These are phyloP conservation scores for Niveomyces coronatus DNA, from an alignment of 2,329 filamentous ascomycete species.

Conservation along the genomic window DNA sequence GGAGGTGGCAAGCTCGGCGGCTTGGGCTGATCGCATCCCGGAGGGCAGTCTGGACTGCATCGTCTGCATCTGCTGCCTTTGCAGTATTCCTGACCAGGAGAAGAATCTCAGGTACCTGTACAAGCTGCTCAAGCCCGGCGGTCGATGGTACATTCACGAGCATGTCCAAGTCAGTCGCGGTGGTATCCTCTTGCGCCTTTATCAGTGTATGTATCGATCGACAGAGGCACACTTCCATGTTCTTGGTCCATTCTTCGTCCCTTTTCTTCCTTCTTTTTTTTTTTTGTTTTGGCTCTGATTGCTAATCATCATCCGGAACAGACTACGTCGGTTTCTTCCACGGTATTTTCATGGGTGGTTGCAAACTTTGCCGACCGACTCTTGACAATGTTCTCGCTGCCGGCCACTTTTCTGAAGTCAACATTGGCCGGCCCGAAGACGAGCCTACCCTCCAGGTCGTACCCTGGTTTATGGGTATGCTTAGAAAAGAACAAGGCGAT, in stretches of 20 bases:
- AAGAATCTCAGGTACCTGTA: conserved; percentile 46
- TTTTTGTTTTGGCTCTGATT: not conserved
- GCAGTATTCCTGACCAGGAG: conserved; percentile 51
- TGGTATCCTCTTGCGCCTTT: conserved; percentile 31
- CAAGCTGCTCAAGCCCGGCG: conserved; percentile 47
- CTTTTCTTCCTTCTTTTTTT: not conserved
- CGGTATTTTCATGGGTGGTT: conserved; percentile 42
- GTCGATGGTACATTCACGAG: conserved; percentile 53
- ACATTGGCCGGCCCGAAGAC: conserved; percentile 30
- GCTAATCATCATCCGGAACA: too few species aligned
- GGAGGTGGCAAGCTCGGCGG: conserved; percentile 32
- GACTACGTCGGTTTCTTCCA: conserved; percentile 42
- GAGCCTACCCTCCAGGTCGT: conserved; percentile 33
- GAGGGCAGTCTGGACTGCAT: conserved; percentile 47
- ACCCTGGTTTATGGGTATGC: conserved; percentile 41
- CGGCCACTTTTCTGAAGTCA: conserved; percentile 39
- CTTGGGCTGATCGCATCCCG: conserved; percentile 36
- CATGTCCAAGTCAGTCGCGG: conserved; percentile 38
- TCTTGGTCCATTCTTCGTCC: not conserved
- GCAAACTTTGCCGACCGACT: conserved; percentile 39
- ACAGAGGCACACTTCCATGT: not conserved
- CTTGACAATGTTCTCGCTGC: conserved; percentile 34
- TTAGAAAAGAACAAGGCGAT: conserved; percentile 46
- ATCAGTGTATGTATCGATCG: conserved; percentile 44
- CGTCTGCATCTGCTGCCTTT: conserved; percentile 51